Conservation (phyloP, 208 protist species). For the Leishmania amazonensis region DNA sequence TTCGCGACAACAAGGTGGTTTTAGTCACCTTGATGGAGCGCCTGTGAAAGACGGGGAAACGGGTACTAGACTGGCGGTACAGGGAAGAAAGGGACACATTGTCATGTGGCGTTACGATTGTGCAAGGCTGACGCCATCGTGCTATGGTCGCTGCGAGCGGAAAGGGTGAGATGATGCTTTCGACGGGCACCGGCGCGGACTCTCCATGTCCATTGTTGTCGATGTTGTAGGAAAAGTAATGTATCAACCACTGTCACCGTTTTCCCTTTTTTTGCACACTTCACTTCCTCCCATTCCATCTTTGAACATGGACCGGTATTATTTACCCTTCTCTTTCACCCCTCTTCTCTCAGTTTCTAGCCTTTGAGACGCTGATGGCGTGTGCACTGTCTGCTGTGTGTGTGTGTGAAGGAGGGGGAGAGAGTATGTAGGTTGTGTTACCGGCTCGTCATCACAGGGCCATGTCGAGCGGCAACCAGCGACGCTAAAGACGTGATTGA, state of each 20-base stretch:
- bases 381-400: neutral
- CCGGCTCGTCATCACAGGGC: neutral
- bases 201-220: neutral
- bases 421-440: no score
- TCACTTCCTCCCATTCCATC: no score
- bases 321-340: neutral
- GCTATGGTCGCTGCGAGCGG: neutral
- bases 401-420: neutral
- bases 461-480: neutral
- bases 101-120: neutral
- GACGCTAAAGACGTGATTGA: neutral
- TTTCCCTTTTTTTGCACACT: neutral
- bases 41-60: slow-evolving; percentile 17
- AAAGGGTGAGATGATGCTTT: no score
- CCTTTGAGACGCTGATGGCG: neutral
- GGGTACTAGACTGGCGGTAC: neutral
- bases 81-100: neutral
- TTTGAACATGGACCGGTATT: neutral
- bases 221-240: neutral
- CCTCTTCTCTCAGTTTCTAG: neutral
- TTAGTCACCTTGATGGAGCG: slow-evolving; percentile 60
- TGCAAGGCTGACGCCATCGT: neutral
- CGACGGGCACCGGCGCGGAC: neutral
- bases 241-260: neutral
- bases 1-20: slow-evolving; percentile 58